A percentile compares a stretch with the other conserved stretches of the same genome.
Conservation (phyloP, 192 early-diverging fungal genomes). For the Chytriomyces sp. region DNA sequence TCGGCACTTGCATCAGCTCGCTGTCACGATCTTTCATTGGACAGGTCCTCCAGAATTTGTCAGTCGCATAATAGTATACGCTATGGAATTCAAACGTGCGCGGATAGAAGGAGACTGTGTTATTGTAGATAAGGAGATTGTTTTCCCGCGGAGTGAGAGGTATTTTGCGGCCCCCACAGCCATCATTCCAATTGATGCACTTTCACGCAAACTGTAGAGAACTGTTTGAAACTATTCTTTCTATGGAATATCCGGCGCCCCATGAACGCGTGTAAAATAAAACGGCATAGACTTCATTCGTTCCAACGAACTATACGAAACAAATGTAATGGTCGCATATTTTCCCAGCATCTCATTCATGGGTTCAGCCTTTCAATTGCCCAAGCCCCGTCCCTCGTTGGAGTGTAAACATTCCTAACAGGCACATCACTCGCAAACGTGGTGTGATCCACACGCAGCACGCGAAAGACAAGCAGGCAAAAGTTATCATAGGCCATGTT, state of each 20-base stretch:
- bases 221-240: not conserved
- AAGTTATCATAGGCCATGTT: conserved; percentile 77
- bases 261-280: not conserved
- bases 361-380: conserved; percentile 39
- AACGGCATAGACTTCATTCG: not conserved
- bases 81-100: too few species aligned
- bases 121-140: too few species aligned
- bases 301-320: not conserved
- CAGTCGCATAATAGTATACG: too few species aligned
- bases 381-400: conserved; percentile 39
- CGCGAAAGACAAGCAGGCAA: conserved; percentile 70
- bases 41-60: too few species aligned
- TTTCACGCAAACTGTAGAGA: too few species aligned
- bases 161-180: too few species aligned
- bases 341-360: not conserved
- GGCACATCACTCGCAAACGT: conserved; percentile 26
- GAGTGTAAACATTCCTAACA: conserved; percentile 26
- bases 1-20: too few species aligned
- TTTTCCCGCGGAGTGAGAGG: too few species aligned
- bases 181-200: too few species aligned
- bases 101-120: too few species aligned
- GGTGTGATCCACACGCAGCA: conserved; percentile 61
- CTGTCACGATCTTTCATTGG: too few species aligned
- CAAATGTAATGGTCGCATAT: too few species aligned
- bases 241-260: not conserved